Conservation (phyloP, 805 yeast species). For the Kodamaea kakaduensis region DNA sequence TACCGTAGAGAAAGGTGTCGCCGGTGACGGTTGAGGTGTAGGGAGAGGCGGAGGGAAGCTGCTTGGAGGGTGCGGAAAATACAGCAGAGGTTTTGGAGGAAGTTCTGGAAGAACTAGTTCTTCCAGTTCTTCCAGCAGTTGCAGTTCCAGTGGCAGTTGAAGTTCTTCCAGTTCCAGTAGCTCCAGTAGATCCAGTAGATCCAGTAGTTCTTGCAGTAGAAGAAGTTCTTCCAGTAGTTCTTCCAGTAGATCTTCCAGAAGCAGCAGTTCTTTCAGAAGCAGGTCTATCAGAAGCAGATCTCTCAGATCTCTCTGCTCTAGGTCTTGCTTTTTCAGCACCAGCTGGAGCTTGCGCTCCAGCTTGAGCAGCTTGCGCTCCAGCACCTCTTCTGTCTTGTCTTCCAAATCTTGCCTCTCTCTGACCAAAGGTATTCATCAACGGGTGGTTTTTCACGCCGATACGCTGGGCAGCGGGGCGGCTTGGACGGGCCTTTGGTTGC, state of each 20-base stretch:
- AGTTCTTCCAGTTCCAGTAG: not conserved
- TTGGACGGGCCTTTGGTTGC: conserved; percentile 1
- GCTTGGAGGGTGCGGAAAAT: conserved; percentile 4
- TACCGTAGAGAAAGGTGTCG: conserved; percentile 36
- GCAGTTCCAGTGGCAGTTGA: not conserved
- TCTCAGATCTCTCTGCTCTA: not conserved
- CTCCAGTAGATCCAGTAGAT: not conserved
- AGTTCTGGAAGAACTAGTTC: conserved; percentile 1
- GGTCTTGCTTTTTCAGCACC: not conserved
- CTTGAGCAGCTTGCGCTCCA: not conserved
- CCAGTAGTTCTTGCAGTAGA: not conserved
- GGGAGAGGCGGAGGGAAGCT: conserved; percentile 9
- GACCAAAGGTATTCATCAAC: conserved; percentile 10
- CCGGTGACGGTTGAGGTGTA: conserved; percentile 20
- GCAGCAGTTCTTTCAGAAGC: not conserved
- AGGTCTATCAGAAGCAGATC: not conserved
- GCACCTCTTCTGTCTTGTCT: conserved; percentile 2
- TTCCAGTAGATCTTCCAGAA: not conserved
- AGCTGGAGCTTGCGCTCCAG: not conserved
- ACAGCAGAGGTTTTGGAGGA: not conserved
- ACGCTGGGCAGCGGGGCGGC: not conserved
- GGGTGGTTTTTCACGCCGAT: conserved; percentile 12
- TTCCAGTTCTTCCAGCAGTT: conserved; percentile 1
- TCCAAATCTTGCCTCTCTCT: conserved; percentile 2
- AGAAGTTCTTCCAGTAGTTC: not conserved